Base-by-base conservation (phyloP, 1,284 basidiomycete species). In the Moesziomyces antarcticus region DNA sequence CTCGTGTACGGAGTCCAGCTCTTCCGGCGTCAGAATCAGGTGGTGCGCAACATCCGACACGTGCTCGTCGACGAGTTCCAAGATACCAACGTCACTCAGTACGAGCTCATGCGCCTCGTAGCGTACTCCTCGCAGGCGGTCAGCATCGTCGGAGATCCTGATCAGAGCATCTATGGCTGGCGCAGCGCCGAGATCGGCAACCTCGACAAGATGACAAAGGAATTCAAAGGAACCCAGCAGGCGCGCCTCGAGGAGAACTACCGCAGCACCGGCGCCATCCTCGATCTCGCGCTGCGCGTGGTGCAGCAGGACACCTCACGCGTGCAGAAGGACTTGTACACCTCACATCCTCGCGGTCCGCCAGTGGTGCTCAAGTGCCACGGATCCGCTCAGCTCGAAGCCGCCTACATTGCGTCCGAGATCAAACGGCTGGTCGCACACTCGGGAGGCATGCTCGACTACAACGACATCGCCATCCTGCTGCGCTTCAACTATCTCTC, bases 111-210 rank as follows among this genome's bases (percentile, higher is more conserved):
- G 91, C 87, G 40, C 89, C 90, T 66, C 7, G 52, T 80, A 5
- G 68, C 79, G 3, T 21, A 41, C 20, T 49, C 64, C 1, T 73
- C 64, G 14, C 65, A 70, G 33, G 63, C 72, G 20, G 87, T 94
- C 27, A 94, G 91, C 5, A 88, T 95, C 41, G 93, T 97, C 4
- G 94, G 94, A 0, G 94, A 97, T 85, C 93, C 94, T 0, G 93
- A 97, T 84, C 93, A 96, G 81, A 93, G 92, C 5, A 95, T 94
- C 60, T 94, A 94, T 76, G 92, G 92, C 14, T 96, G 93, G 93
- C 89, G 93, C 8, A 91, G 91, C 13, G 93, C 93, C 1, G 73
- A 79, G 50, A 85, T 82, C 24, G 70, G 76, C 25, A 79, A 82
- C 51, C 59, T 83, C n/a, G 69, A 75, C 42, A 68, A 61, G 42